phyloP scores from a whole-genome alignment of 768 basidiomycete species.

The Phanerochaete carnosa region DNA sequence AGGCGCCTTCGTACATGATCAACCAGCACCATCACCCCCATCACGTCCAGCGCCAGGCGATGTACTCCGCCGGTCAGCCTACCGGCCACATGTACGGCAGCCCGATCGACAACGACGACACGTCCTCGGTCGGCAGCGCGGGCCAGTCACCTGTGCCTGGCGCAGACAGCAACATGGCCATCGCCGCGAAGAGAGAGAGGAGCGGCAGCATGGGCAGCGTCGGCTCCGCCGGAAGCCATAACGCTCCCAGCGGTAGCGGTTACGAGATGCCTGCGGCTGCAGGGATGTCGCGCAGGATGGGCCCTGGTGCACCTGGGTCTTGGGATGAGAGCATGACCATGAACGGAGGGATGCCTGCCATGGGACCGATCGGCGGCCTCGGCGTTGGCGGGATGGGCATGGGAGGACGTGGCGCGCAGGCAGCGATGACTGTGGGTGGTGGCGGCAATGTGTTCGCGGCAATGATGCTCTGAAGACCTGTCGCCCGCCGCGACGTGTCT shows the following conservation, averaged over 20 bases:
- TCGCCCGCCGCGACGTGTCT: background rate
- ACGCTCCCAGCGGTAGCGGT: slow-evolving; percentile 13
- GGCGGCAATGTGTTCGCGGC: slow-evolving; percentile 36
- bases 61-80: slow-evolving; percentile 16
- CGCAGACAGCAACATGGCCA: slow-evolving; percentile 21
- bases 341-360: slow-evolving; percentile 22
- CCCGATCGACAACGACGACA: slow-evolving; percentile 36
- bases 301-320: slow-evolving; percentile 18
- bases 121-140: slow-evolving; percentile 36
- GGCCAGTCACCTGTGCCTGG: slow-evolving; percentile 16
- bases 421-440: slow-evolving; percentile 34
- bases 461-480: slow-evolving; percentile 31
- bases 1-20: slow-evolving; percentile 16
- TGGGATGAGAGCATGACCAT: slow-evolving; percentile 22
- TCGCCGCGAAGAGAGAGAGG: slow-evolving; percentile 19
- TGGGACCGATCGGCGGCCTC: slow-evolving; percentile 20
- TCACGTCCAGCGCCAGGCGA: slow-evolving; percentile 24
- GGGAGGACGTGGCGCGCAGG: slow-evolving; percentile 26
- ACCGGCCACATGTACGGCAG: slow-evolving; percentile 27
- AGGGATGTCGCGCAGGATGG: slow-evolving; percentile 25
- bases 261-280: slow-evolving; percentile 34
- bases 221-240: slow-evolving; percentile 8
- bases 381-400: slow-evolving; percentile 30
- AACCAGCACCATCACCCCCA: slow-evolving; percentile 6
- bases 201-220: slow-evolving; percentile 35